phyloP scores from a whole-genome alignment of 78 protist species.

The Dictyostelium discoideum region dicty_2.7 NC_007091.3:968001-968500 shows the following conservation, averaged over 20 bases:
- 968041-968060: slow-evolving; percentile 45
- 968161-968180: slow-evolving; percentile 26
- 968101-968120: slow-evolving; percentile 22
- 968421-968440: slow-evolving; percentile 73
- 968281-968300: slow-evolving; percentile 38
- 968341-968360: slow-evolving; percentile 74
- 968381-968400: slow-evolving; percentile 46
- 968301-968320: background rate
- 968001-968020: slow-evolving; percentile 5
- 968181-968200: slow-evolving; percentile 44
- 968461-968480: slow-evolving; percentile 34
- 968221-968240: slow-evolving; percentile 27
- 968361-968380: slow-evolving; percentile 31
- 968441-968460: slow-evolving; percentile 27
- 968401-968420: slow-evolving; percentile 63
- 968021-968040: background rate
- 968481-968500: background rate
- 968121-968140: slow-evolving; percentile 16
- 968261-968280: slow-evolving; percentile 47
- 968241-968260: background rate
- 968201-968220: slow-evolving; percentile 51
- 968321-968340: slow-evolving; percentile 66
- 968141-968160: slow-evolving; percentile 2
- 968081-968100: slow-evolving; percentile 46
- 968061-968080: slow-evolving; percentile 43